A percentile compares a stretch with the other conserved stretches of the same genome.
Conservation (phyloP, 495 filamentous ascomycete species). For the Penicillium pancosmium region DNA sequence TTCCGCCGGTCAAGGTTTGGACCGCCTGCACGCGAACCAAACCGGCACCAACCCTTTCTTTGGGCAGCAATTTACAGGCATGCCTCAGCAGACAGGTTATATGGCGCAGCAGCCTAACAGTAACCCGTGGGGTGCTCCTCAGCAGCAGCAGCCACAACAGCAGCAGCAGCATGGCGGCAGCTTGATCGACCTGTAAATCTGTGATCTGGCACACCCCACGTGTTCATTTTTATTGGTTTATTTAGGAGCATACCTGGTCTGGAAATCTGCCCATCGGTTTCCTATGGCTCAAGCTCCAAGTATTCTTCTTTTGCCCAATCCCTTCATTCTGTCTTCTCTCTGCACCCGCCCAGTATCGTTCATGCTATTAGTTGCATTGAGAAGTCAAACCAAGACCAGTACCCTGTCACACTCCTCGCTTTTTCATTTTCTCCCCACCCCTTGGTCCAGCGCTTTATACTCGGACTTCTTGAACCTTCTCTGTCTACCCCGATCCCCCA, state of each 20-base stretch:
- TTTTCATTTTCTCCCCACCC: neutral
- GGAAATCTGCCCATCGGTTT: neutral
- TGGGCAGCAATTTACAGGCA: constrained; percentile 74
- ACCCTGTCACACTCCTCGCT: neutral
- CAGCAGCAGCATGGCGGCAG: constrained; percentile 71
- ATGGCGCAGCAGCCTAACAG: constrained; percentile 54
- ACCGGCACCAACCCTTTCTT: constrained; percentile 95
- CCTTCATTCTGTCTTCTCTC: constrained; percentile 3
- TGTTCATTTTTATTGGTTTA: constrained; percentile 10
- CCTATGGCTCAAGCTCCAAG: neutral
- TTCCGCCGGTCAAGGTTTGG: constrained; percentile 78
- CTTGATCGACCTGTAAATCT: constrained; percentile 83
- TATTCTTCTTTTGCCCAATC: neutral
- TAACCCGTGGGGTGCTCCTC: constrained; percentile 70
- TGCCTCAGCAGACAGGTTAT: constrained; percentile 42
- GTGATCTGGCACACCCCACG: constrained; percentile 13
- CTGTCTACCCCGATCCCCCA: neutral
- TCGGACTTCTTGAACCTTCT: neutral
- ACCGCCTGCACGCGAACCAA: constrained; percentile 67
- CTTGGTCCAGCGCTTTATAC: constrained; percentile 1
- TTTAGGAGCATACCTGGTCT: neutral
- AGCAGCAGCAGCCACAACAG: constrained; percentile 32
- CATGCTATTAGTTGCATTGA: constrained; percentile 16
- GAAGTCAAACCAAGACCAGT: constrained; percentile 8
- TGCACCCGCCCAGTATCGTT: constrained; percentile 4